Base-by-base conservation (phyloP, 179 eudicot species). In the Gypsophila paniculata region DNA sequence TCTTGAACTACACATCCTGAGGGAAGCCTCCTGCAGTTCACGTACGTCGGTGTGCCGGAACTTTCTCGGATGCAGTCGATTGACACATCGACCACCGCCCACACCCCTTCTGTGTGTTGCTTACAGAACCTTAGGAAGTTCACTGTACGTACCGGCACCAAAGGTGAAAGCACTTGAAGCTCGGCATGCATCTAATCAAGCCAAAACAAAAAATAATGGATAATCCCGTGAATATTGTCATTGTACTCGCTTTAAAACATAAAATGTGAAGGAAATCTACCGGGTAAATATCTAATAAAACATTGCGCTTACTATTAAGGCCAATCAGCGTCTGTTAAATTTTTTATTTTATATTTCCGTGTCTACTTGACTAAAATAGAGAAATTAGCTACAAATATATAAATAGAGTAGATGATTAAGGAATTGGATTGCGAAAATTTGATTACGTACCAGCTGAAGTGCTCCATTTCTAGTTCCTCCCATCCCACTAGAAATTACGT, bases 31-130 rank as follows among this genome's bases (percentile, higher is more conserved):
- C 99, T 79, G 79, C 95, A 86, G 75, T 75, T 85, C 5, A 78
- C 75, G 75, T 72, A 89, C 21, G 83, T 49, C 42, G 91, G 86
- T 23, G 82, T 71, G 18, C 86, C 85, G 0, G 90, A 81, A 39
- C 79, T 60, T 69, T 88, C 93, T 29, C 90, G 81, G 62, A 91
- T 85, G 70, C 83, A 72, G 63, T 91, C 96, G 3, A 94, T 80
- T 0, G 99, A 91, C 67, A 94, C 97, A 58, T 94, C 99, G 14
- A 89, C 99, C 29, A 94, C 97, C 0, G 96, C 99, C 99, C 99
- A 94, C 54, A 89, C 90, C 0, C 99, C 97, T 63, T 94, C 97
- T 0, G 94, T 86, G 66, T 89, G 97, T 65, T 91, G 99, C 83
- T 94, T 94, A 86, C 99, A 94, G 82, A 89, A 94, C 17, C 99